Evolutionary conservation across 768 basidiomycete species (phyloP).

Genomic region (Russula sp.): DNA sequence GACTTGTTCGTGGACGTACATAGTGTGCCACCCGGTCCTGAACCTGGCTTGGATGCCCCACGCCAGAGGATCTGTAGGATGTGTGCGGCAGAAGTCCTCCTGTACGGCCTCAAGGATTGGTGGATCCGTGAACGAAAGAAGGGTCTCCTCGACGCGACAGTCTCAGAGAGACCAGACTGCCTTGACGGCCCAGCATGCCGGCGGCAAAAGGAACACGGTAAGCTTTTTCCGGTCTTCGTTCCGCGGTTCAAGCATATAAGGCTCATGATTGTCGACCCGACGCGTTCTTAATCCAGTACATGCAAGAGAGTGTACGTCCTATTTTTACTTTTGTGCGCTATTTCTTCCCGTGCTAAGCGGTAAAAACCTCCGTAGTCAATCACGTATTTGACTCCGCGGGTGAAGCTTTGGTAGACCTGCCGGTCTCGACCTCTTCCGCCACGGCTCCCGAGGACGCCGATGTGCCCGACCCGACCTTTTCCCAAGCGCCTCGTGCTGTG

Average conservation of each 20-base stretch:
- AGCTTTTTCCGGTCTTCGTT: conserved; percentile 26
- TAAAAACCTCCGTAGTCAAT: conserved; percentile 28
- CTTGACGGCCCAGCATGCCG: conserved; percentile 52
- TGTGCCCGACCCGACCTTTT: neutral
- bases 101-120: conserved; percentile 76
- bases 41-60: conserved; percentile 53
- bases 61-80: conserved; percentile 58
- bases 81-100: conserved; percentile 68
- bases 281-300: conserved; percentile 41
- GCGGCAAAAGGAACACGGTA: conserved; percentile 63
- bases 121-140: conserved; percentile 75
- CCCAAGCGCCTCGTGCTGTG: conserved; percentile 1
- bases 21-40: conserved; percentile 46
- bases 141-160: conserved; percentile 50
- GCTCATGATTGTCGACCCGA: neutral
- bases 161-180: conserved; percentile 64
- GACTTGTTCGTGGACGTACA: conserved; percentile 71
- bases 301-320: conserved; percentile 64
- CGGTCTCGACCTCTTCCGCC: neutral
- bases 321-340: neutral
- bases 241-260: neutral
- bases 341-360: neutral
- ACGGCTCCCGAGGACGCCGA: neutral
- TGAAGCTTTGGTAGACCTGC: neutral
- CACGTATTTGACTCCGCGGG: conserved; percentile 28